Evolutionary conservation across 495 filamentous ascomycete genomes (phyloP).

Genomic region (Baudoinia panamericana): DNA sequence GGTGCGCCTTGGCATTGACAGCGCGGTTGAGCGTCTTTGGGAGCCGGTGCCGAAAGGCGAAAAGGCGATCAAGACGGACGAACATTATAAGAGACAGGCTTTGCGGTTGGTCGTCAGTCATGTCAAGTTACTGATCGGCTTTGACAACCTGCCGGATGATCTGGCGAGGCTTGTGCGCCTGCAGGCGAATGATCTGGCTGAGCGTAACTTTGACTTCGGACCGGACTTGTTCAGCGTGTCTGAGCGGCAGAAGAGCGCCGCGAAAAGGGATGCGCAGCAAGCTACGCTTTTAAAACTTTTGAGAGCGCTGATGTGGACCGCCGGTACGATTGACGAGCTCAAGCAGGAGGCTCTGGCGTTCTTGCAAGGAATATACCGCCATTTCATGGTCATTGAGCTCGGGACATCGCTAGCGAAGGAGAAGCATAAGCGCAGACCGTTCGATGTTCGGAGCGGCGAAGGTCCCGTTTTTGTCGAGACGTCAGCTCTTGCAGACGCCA

Average conservation of each 20-base stretch:
- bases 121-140: constrained; percentile 77
- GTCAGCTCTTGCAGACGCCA: constrained; percentile 71
- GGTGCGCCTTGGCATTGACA: constrained; percentile 67
- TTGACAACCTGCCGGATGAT: constrained; percentile 79
- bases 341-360: constrained; percentile 57
- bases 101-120: constrained; percentile 74
- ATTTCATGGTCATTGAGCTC: constrained; percentile 86
- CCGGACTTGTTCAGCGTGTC: constrained; percentile 49
- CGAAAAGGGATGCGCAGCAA: constrained; percentile 77
- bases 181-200: constrained; percentile 72
- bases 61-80: constrained; percentile 58
- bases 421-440: constrained; percentile 57
- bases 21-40: constrained; percentile 73
- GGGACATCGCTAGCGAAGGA: constrained; percentile 63
- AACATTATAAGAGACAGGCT: constrained; percentile 86
- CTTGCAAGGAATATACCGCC: constrained; percentile 65
- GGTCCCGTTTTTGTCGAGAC: constrained; percentile 76
- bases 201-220: constrained; percentile 48
- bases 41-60: constrained; percentile 52
- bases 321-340: constrained; percentile 64
- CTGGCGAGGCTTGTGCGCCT: constrained; percentile 70
- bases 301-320: constrained; percentile 73
- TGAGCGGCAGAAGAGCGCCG: constrained; percentile 65
- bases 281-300: constrained; percentile 67
- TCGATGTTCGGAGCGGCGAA: constrained; percentile 73